Evolutionary conservation across 805 yeast genomes (phyloP).

Genomic region (Kodamaea neixiangensis): DNA sequence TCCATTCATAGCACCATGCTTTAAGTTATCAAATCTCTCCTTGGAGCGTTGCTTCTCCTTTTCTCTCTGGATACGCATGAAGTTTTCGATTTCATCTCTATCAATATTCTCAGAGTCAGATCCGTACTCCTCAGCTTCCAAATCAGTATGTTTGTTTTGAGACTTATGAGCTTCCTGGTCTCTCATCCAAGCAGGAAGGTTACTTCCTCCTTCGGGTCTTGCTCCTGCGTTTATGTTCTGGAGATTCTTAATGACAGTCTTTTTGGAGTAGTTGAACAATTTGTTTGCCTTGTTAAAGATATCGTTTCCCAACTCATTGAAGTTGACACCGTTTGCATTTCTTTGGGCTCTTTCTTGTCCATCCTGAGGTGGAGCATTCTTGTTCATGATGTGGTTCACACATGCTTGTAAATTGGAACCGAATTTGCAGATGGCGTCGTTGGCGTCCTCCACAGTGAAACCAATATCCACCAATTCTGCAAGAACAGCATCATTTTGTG

Average conservation of each 20-base stretch:
- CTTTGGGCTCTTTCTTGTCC: not conserved
- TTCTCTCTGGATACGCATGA: constrained; percentile 38
- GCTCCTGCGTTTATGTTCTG: constrained; percentile 24
- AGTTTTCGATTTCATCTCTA: constrained; percentile 39
- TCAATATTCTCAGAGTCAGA: constrained; percentile 50
- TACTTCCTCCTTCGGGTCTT: constrained; percentile 21
- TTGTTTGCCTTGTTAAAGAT: constrained; percentile 61
- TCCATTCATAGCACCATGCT: constrained; percentile 10
- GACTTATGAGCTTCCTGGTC: constrained; percentile 52
- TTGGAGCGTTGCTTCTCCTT: constrained; percentile 38
- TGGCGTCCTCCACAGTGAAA: constrained; percentile 61
- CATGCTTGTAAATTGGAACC: constrained; percentile 67
- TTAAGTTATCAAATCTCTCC: constrained; percentile 23
- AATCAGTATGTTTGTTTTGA: constrained; percentile 36
- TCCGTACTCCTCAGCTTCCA: constrained; percentile 42
- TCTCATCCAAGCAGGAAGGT: constrained; percentile 76
- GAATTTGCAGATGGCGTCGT: constrained; percentile 56
- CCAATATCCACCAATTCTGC: constrained; percentile 84
- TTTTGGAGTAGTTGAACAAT: constrained; percentile 57
- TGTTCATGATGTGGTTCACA: constrained; percentile 63
- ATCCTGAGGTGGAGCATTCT: constrained; percentile 14
- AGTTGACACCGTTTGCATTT: constrained; percentile 9
- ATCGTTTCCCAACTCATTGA: constrained; percentile 57
- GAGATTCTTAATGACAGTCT: constrained; percentile 62
- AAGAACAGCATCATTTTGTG: constrained; percentile 47